Base-by-base conservation (phyloP, 352 stramenopile species). In the Globisporangium abappressorium region DNA sequence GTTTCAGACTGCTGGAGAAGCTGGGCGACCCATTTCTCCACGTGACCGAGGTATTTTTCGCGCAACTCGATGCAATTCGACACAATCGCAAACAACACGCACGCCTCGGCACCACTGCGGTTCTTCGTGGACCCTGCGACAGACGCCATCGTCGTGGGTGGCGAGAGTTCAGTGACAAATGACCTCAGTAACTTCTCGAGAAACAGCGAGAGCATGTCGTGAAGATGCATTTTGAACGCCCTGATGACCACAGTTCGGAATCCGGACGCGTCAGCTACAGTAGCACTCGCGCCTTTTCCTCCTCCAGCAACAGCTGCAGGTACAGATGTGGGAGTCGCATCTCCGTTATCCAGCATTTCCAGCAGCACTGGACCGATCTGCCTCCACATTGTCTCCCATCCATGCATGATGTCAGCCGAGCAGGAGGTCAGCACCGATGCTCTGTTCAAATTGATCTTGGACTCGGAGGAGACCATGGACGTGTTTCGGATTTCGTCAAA, bases 11-110 rank as follows among this genome's bases (percentile, higher is more conserved):
- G 72, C 3, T 78, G 72, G 41, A n/a, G 41, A 1, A 92, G 61
- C 59, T 80, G 72, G 2, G 65, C 28, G 26, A 92, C 46, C 82
- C 84, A 92, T 28, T 66, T 68, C 34, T 80, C 77, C 20, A 90
- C 73, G 6, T 65, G 78, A 11, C 66, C 57, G 8, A 91, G 61
- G 51, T 77, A 81, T 36, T 79, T 81, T 33, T 89, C 80, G 3
- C 85, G 80, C n/a, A 93, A 59, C 59, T 91, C 76, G 33, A 91
- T 79, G 64, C 85, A 91, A 60, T 90, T 91, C 43, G 83, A 81
- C 11, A 91, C 81, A 58, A 93, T 79, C 20, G 79, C 77, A 28
- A 93, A 86, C 51, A 91, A 69, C 30, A 90, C 80, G 36, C 78
- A 90, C 0, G 86, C 81, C 18, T 73, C 73, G 24, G 76, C 77